Percentiles rank a stretch among this genome's conserved stretches.
Evolutionary conservation across 2,329 filamentous ascomycete genomes (phyloP).

Genomic region (Tympanopsis confertula): DNA sequence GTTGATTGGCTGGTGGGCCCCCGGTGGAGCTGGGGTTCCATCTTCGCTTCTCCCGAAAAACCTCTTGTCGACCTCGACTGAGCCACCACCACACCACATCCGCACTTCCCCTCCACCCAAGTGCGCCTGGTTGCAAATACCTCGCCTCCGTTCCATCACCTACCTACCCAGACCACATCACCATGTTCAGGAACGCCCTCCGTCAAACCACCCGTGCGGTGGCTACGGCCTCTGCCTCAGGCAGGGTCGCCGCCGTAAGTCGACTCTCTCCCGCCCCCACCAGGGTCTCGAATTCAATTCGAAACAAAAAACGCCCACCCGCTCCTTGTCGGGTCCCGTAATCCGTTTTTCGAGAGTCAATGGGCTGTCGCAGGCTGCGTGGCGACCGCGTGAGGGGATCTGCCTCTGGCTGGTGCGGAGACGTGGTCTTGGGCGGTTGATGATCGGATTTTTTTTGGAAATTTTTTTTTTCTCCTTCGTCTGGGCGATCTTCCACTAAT

Average conservation of each 20-base stretch:
- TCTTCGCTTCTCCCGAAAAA: too few relatives aligned
- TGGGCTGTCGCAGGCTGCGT: slow-evolving; percentile 6
- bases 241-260: slow-evolving; percentile 93
- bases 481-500: slow-evolving; percentile 61
- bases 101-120: slow-evolving; percentile 50
- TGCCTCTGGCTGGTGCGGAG: too few relatives aligned
- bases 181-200: slow-evolving; percentile 97
- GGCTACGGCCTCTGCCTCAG: slow-evolving; percentile 81
- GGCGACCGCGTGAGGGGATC: slow-evolving; percentile 10
- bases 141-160: slow-evolving; percentile 36
- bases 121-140: slow-evolving; percentile 54
- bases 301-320: slow-evolving; percentile 31
- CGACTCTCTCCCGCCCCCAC: slow-evolving; percentile 30
- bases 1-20: too few relatives aligned
- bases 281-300: slow-evolving; percentile 23
- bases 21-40: too few relatives aligned
- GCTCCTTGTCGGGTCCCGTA: slow-evolving; percentile 18
- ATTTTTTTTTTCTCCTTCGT: too few relatives aligned
- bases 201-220: slow-evolving; percentile 92
- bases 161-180: slow-evolving; percentile 41
- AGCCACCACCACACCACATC: slow-evolving; percentile 32
- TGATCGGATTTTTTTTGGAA: too few relatives aligned
- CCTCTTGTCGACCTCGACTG: neutral
- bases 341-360: slow-evolving; percentile 18
- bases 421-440: too few relatives aligned